phyloP scores from a whole-genome alignment of 768 basidiomycete species.

The Tylopilus plumbeoviolaceoides region DNA sequence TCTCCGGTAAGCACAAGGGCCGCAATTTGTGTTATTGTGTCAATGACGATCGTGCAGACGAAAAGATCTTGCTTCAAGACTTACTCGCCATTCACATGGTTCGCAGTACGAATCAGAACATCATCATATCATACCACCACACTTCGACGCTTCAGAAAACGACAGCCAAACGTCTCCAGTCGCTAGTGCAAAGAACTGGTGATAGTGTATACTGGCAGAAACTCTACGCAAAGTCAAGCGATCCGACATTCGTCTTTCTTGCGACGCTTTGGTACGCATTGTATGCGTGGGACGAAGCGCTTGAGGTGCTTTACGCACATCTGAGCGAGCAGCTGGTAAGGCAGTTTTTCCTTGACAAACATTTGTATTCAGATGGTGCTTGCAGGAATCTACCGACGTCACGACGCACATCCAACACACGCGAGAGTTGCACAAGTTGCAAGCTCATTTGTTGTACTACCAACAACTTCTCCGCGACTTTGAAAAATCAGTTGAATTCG shows the following conservation, averaged over 20 bases:
- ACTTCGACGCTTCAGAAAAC: slow-evolving; percentile 16
- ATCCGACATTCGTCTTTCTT: too few relatives aligned
- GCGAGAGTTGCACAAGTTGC: too few relatives aligned
- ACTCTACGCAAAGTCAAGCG: too few relatives aligned
- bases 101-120: slow-evolving; percentile 26
- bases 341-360: background rate
- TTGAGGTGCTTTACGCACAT: slow-evolving; percentile 49
- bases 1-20: slow-evolving; percentile 16
- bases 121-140: too few relatives aligned
- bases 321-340: slow-evolving; percentile 44
- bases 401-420: slow-evolving; percentile 39
- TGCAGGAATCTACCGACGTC: slow-evolving; percentile 43
- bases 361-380: background rate
- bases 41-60: slow-evolving; percentile 4
- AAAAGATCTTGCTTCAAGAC: slow-evolving; percentile 31
- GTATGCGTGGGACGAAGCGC: too few relatives aligned
- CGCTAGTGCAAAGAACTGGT: too few relatives aligned
- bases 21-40: background rate
- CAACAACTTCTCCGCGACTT: slow-evolving; percentile 53
- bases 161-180: slow-evolving; percentile 26
- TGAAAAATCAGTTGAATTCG: slow-evolving; percentile 46
- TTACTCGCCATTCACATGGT: slow-evolving; percentile 39
- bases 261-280: too few relatives aligned
- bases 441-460: slow-evolving; percentile 59
- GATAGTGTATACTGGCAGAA: too few relatives aligned